phyloP scores from a whole-genome alignment of 2,329 filamentous ascomycete genomes.

The Ceratocystis papillata region DNA sequence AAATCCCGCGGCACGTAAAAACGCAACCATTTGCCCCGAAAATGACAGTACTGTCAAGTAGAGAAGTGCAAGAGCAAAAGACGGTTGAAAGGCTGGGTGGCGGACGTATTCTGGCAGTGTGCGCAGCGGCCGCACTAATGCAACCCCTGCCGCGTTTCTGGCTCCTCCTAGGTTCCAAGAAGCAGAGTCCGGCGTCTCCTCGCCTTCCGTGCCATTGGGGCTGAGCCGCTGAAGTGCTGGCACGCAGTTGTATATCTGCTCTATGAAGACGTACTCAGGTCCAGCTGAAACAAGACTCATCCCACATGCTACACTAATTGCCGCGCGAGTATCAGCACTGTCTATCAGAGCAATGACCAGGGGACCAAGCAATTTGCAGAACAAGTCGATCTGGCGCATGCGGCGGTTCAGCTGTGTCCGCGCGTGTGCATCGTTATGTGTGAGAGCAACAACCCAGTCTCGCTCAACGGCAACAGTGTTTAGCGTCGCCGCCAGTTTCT shows the following conservation, averaged over 20 bases:
- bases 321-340: slow-evolving; percentile 37
- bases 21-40: slow-evolving; percentile 54
- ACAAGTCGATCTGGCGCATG: slow-evolving; percentile 53
- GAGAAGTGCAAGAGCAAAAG: slow-evolving; percentile 47
- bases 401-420: slow-evolving; percentile 41
- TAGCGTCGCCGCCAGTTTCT: slow-evolving; percentile 54
- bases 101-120: slow-evolving; percentile 38
- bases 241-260: slow-evolving; percentile 28
- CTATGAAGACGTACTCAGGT: slow-evolving; percentile 45
- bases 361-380: slow-evolving; percentile 49
- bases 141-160: neutral
- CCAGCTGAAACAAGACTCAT: slow-evolving; percentile 41
- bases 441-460: slow-evolving; percentile 52
- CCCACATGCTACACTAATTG: slow-evolving; percentile 40
- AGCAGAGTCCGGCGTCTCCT: neutral
- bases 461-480: slow-evolving; percentile 60
- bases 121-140: neutral
- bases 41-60: slow-evolving; percentile 53
- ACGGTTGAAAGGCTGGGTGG: slow-evolving; percentile 49
- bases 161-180: neutral
- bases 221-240: slow-evolving; percentile 24
- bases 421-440: slow-evolving; percentile 17
- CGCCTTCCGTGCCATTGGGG: no score
- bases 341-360: slow-evolving; percentile 45
- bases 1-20: slow-evolving; percentile 45